Evolutionary conservation across 257 asterid genomes (phyloP).

Genomic region (Solanum ossicruentum): DNA sequence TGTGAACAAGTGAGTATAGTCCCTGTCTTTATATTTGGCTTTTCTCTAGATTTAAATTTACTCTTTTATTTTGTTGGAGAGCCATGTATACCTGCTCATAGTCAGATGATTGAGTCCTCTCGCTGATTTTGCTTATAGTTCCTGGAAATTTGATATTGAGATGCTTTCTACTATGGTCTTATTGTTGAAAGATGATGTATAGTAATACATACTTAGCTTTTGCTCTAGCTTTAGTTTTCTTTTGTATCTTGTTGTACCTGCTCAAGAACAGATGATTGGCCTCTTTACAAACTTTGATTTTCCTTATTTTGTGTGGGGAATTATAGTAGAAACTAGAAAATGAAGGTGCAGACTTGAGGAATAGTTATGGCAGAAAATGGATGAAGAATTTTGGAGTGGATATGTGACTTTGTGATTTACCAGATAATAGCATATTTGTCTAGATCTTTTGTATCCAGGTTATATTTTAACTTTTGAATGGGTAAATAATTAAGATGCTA

Average conservation of each 20-base stretch:
- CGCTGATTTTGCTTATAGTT: background rate
- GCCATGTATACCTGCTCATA: background rate
- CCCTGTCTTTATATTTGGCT: background rate
- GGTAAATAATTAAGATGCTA: background rate
- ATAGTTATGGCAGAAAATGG: background rate
- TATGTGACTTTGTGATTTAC: background rate
- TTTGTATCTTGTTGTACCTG: background rate
- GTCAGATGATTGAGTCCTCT: background rate
- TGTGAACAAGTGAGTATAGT: constrained; percentile 70
- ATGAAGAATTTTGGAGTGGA: background rate
- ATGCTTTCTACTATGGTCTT: background rate
- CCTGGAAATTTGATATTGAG: background rate
- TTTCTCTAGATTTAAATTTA: background rate
- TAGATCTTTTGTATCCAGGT: background rate
- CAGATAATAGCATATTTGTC: background rate
- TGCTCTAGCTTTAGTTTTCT: background rate
- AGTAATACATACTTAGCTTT: background rate
- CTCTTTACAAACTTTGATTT: background rate
- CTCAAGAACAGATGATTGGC: background rate
- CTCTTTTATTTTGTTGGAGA: background rate
- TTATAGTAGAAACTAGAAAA: background rate
- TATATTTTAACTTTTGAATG: background rate
- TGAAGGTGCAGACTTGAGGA: background rate
- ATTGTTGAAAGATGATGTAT: background rate
- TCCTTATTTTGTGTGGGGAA: background rate